Evolutionary conservation across 257 asterid genomes (phyloP), one percentile per base, ranked within the genome.

Genomic region (Echium plantagineum): DNA sequence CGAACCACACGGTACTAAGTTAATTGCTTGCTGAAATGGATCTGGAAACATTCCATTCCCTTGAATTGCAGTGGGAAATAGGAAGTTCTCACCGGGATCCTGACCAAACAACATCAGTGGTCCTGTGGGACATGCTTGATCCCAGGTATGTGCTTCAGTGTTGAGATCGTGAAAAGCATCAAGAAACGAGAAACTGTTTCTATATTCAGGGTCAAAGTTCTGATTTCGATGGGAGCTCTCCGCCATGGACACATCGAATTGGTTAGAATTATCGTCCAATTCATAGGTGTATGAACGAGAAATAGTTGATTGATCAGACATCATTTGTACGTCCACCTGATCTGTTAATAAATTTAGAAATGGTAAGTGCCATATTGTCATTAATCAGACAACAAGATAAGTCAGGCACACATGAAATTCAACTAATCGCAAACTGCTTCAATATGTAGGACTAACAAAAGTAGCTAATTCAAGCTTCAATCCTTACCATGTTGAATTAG

Each of bases 401-500:
- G 9, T 52, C 21, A 6, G 16, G 21, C 21, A 52, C 56, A 52
- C 30, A 63, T 22, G 32, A 21, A 61, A 35, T 7, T 35, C 13
- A 9, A 3, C 46, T 7, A 35, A 35, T 35, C 46, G 9, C 46
- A 35, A 7, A 35, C 13, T 35, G 12, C 12, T 35, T 22, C 22
- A 28, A 3, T 28, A 28, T 3, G 32, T 28, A 28, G 32, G 32
- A 28, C 32, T 28, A 28, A 28, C 32, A 28, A 28, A 28, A 28
- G 32, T 28, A 28, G 24, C 53, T 49, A 61, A 49, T 42, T 62
- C 46, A 55, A 10, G 26, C 20, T 55, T 42, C 42, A n/a, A 18
- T 28, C 55, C 61, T 35, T 73, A 89, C 96, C 96, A 63, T 74
- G 81, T 60, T 75, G 80, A 63, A 57, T 75, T 4, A 42, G 81